Percentiles rank a stretch among this genome's conserved stretches.
phyloP scores from a whole-genome alignment of 495 filamentous ascomycete species.

The Hypoxylon intermedium region DNA sequence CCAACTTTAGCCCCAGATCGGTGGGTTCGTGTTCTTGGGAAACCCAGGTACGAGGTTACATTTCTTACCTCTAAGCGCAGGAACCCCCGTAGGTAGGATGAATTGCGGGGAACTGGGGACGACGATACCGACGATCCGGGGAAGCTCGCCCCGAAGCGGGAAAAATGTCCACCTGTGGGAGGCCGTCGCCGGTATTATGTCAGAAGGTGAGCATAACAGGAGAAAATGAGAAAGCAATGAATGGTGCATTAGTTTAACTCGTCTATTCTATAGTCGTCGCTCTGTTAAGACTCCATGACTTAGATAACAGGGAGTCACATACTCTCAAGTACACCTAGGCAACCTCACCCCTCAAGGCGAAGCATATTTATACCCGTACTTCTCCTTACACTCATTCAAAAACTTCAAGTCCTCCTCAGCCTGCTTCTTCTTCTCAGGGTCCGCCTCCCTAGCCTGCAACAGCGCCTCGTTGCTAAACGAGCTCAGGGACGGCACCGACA shows the following conservation, averaged over 20 bases:
- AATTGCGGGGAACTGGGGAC: constrained; percentile 26
- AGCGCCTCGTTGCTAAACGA: constrained; percentile 12
- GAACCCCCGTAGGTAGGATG: background rate
- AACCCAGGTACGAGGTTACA: constrained; percentile 33
- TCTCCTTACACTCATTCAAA: constrained; percentile 43
- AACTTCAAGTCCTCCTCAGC: constrained; percentile 27
- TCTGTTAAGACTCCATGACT: no score
- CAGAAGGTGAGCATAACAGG: background rate
- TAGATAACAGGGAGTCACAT: no score
- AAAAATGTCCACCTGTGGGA: constrained; percentile 38
- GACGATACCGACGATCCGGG: constrained; percentile 32
- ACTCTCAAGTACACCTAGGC: no score
- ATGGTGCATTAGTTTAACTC: no score
- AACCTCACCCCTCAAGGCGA: constrained; percentile 48
- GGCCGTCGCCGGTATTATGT: background rate
- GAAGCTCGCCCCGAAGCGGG: constrained; percentile 35
- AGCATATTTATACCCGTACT: constrained; percentile 49
- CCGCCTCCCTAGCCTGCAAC: constrained; percentile 23
- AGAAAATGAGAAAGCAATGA: background rate
- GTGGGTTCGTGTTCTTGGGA: background rate
- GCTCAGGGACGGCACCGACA: constrained; percentile 65
- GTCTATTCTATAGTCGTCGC: no score
- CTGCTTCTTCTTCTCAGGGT: constrained; percentile 38
- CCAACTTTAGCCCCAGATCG: constrained; percentile 1
- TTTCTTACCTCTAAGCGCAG: constrained; percentile 13